These are phyloP conservation scores for Botrytis deweyae DNA, from an alignment of 2,329 filamentous ascomycete species.

Conservation along the genomic window DNA sequence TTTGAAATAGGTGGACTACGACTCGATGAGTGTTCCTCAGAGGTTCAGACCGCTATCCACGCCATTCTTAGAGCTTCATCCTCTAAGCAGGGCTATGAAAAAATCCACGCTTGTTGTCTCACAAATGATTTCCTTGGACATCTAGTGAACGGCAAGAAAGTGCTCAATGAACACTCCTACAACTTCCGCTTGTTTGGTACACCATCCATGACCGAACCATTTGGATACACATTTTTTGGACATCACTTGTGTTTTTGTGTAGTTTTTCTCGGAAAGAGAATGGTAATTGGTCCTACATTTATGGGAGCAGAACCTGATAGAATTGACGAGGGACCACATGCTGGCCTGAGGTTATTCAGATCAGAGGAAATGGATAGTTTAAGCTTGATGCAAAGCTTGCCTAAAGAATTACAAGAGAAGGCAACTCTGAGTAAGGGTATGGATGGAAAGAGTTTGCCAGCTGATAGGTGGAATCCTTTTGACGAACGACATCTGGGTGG, in stretches of 20 bases:
- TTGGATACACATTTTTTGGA: slow-evolving; percentile 54
- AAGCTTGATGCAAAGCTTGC: slow-evolving; percentile 37
- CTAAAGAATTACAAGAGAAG: slow-evolving; percentile 35
- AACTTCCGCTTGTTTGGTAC: slow-evolving; percentile 36
- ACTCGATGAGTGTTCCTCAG: slow-evolving; percentile 32
- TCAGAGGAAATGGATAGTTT: slow-evolving; percentile 35
- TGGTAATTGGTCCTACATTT: slow-evolving; percentile 72
- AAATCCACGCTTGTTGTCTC: slow-evolving; percentile 34
- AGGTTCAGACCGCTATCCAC: slow-evolving; percentile 33
- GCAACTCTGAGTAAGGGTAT: slow-evolving; percentile 39
- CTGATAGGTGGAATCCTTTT: slow-evolving; percentile 73
- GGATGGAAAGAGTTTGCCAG: slow-evolving; percentile 40
- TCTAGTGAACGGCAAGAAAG: slow-evolving; percentile 35
- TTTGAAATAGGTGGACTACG: slow-evolving; percentile 31
- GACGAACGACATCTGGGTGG: slow-evolving; percentile 78
- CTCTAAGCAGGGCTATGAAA: slow-evolving; percentile 34
- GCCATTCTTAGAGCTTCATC: slow-evolving; percentile 33
- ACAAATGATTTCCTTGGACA: slow-evolving; percentile 37
- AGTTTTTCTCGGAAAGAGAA: slow-evolving; percentile 63
- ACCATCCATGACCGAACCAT: slow-evolving; percentile 31
- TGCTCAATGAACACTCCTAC: slow-evolving; percentile 37
- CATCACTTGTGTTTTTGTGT: slow-evolving; percentile 75
- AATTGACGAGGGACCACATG: slow-evolving; percentile 37
- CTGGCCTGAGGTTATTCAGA: slow-evolving; percentile 32
- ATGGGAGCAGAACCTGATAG: slow-evolving; percentile 75